Percentiles rank a stretch among this genome's conserved stretches.
These are phyloP conservation scores for Kalanchoe fedtschenkoi DNA, from an alignment of 164 flowering plant genomes.

Conservation along the genomic window DNA sequence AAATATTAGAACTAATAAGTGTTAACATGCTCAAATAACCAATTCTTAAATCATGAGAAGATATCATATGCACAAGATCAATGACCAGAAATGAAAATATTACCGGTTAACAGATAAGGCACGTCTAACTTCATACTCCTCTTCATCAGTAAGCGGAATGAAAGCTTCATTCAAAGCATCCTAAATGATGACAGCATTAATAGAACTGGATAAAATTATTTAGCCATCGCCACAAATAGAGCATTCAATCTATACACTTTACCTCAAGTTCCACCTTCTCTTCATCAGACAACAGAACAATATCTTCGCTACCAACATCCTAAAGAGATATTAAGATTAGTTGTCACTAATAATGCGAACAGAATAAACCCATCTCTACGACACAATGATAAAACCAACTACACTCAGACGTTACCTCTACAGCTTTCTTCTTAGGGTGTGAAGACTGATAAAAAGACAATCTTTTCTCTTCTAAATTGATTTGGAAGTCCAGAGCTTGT, in stretches of 20 bases:
- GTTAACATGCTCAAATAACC: not conserved
- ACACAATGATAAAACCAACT: not conserved
- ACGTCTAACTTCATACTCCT: conserved; percentile 37
- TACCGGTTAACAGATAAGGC: conserved; percentile 60
- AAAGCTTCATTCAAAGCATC: conserved; percentile 42
- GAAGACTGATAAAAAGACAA: conserved; percentile 10
- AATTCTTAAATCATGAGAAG: not conserved
- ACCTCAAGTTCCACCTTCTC: conserved; percentile 34
- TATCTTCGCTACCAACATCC: conserved; percentile 39
- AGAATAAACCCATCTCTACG: not conserved
- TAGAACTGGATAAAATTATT: not conserved
- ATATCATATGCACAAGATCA: not conserved
- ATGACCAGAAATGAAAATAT: not conserved
- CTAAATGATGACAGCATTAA: conserved; percentile 19
- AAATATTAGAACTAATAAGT: conserved; percentile 5
- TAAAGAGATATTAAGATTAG: conserved; percentile 14
- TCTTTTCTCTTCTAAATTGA: conserved; percentile 23
- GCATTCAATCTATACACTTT: not conserved
- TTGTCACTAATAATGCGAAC: not conserved
- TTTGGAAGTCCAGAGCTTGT: conserved; percentile 21
- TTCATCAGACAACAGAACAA: conserved; percentile 56
- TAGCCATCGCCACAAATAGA: not conserved
- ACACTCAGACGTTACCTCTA: conserved; percentile 20
- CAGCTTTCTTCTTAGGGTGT: conserved; percentile 30
- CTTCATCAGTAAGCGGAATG: conserved; percentile 61